Percentiles rank a stretch among this genome's conserved stretches.
Evolutionary conservation across 2,329 filamentous ascomycete species (phyloP).

Genomic region (Stagonosporopsis vannaccii): DNA sequence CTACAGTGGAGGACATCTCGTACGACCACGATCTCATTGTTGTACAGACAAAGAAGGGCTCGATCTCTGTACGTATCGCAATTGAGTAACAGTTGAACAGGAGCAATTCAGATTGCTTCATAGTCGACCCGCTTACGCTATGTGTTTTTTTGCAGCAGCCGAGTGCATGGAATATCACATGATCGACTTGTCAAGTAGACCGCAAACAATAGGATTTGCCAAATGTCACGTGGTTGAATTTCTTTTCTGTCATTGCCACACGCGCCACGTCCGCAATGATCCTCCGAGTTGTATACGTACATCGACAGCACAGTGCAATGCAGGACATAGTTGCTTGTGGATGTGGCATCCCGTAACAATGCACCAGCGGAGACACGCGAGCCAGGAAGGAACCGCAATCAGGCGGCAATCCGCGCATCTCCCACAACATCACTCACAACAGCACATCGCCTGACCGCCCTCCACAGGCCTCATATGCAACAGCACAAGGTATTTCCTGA

Average conservation of each 20-base stretch:
- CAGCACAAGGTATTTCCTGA: not conserved
- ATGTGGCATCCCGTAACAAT: not conserved
- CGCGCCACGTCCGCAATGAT: not conserved
- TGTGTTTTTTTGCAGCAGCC: not conserved
- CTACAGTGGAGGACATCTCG: slow-evolving; percentile 31
- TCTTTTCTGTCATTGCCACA: too few species aligned
- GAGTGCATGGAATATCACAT: not conserved
- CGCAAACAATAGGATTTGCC: not conserved
- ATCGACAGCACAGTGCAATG: not conserved
- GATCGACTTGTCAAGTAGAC: not conserved
- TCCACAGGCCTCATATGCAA: not conserved
- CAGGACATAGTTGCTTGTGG: not conserved
- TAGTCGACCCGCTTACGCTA: not conserved
- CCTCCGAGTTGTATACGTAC: not conserved
- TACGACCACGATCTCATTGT: slow-evolving; percentile 39
- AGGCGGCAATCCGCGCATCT: not conserved
- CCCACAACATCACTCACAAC: not conserved
- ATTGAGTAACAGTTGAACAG: slow-evolving; percentile 23
- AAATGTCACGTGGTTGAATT: not conserved
- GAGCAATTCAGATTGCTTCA: not conserved
- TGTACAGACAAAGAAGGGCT: slow-evolving; percentile 35
- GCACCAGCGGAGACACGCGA: too few species aligned
- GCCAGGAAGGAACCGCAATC: not conserved
- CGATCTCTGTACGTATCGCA: slow-evolving; percentile 33
- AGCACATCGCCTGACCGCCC: not conserved